phyloP scores from a whole-genome alignment of 1,284 basidiomycete genomes.

The Ustilago bromivora region DNA sequence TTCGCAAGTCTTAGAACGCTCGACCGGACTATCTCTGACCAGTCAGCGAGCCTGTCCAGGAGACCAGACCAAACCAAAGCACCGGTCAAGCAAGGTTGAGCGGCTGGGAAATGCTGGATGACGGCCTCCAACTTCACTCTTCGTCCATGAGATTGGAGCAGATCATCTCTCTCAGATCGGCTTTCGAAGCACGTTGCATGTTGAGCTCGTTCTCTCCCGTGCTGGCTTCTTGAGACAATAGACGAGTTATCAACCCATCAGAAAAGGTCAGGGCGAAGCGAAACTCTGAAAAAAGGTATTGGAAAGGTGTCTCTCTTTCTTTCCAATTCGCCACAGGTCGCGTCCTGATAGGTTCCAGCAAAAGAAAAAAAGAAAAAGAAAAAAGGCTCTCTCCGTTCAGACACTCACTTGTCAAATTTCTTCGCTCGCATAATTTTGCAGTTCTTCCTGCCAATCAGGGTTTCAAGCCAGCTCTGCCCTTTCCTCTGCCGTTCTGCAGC shows the following conservation, averaged over 20 bases:
- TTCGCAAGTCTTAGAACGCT: neutral
- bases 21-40: slow-evolving; percentile 7
- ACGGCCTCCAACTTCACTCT: neutral
- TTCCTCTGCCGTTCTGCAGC: slow-evolving; percentile 8
- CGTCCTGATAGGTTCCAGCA: neutral
- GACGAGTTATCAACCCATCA: neutral
- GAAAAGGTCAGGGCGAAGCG: slow-evolving; percentile 1
- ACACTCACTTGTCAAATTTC: slow-evolving; percentile 26
- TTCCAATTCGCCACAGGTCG: slow-evolving; percentile 8
- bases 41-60: neutral
- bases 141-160: slow-evolving; percentile 10
- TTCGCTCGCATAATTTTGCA: slow-evolving; percentile 26
- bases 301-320: slow-evolving; percentile 16
- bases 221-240: neutral
- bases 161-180: neutral
- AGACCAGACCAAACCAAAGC: neutral
- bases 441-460: neutral
- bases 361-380: neutral
- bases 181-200: slow-evolving; percentile 8
- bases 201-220: neutral
- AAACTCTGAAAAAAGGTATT: too few relatives aligned
- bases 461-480: neutral
- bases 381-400: neutral
- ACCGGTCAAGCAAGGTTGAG: slow-evolving; percentile 3
- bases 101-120: neutral